Evolutionary conservation across 1,284 basidiomycete species (phyloP), one percentile per base, ranked within the genome.

Genomic region (Puccinia polysora): DNA sequence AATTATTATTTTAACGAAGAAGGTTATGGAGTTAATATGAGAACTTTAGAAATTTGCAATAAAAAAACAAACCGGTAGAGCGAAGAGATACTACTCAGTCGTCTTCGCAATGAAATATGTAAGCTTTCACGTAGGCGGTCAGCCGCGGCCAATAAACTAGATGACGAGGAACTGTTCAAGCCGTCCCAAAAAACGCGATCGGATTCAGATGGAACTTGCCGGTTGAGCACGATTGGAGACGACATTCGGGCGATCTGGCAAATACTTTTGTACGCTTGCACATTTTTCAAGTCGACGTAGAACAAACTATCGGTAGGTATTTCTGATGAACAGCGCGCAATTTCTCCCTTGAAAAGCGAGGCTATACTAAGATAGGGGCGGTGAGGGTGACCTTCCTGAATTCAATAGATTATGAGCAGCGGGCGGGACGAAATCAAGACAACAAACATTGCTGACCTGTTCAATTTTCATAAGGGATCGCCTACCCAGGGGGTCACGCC

Each of bases 401-500:
- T 83, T 84, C 12, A 76, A 76, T 20, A 80, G 73, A 74, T 82
- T 78, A 7, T 76, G 55, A 4, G 87, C 87, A 43, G 80, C 78
- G 88, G 86, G 85, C 0, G 88, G 90, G 3, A 87, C 80, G 15
- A 90, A 78, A 30, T 90, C 77, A 45, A 89, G 81, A 74, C 84
- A 83, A 0, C 86, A 85, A 4, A 81, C 80, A 23, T 75, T 68
- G 0, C 74, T 60, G 18, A 83, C 84, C 18, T 87, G 86, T 71
- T 80, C 81, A 73, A 88, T 86, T 23, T 90, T 80, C 1, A 97
- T 82, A 0, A 98, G 83, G 6, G 94, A 97, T 50, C 96, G 85
- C 32, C 96, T 85, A 0, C 95, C 94, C 0, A 97, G 84, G 1
- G 91, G 90, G 79, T 98, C 95, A 56, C 94, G 84, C 4, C 85